Evolutionary conservation across 1,284 basidiomycete species (phyloP), one percentile per base, ranked within the genome.

Genomic region (Cryptococcus sp.): DNA sequence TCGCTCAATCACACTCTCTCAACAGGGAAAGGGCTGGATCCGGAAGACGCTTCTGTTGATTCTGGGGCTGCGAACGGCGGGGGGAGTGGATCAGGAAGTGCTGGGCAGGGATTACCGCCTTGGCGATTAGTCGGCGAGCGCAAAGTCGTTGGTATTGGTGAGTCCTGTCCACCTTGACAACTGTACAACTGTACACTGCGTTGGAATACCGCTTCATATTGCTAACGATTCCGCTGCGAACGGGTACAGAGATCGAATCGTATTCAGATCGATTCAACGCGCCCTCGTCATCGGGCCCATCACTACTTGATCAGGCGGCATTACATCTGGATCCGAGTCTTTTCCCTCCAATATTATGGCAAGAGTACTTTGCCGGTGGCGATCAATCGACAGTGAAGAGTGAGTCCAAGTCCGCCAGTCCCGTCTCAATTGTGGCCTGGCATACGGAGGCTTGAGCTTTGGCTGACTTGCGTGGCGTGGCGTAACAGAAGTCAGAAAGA

Each of bases 291-390:
- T 8, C 57, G 15, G 62, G 56, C 38, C 67, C 54, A 13, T 52
- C 62, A 5, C 48, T 50, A 19, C 63, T 79, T 0, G 68, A 76
- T 45, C 56, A 67, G 5, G 45, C 48, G 10, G 49, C 47, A 11
- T 57, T 78, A 20, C 64, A 68, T 46, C 60, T 79, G 25, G 63
- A 75, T 46, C 60, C 68, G 45, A 45, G 50, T 17, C 67, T 75
- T 53, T 78, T 79, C 60, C 78, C 78, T 25, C 71, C 70, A n/a
- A 53, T 61, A 7, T 61, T 78, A 44, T 78, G 76, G 76, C 54
- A 60, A 23, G 72, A 68, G 53, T 78, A 77, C 64, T 77, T 79
- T 65, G 77, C 75, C 38, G 64, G 64, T 1, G 25, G 39, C 19
- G 48, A 22, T 0, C 46, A 56, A 17, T 48, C 56, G 16, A 58